phyloP scores from a whole-genome alignment of 352 stramenopile species.

The Phytophthora boehmeriae region DNA sequence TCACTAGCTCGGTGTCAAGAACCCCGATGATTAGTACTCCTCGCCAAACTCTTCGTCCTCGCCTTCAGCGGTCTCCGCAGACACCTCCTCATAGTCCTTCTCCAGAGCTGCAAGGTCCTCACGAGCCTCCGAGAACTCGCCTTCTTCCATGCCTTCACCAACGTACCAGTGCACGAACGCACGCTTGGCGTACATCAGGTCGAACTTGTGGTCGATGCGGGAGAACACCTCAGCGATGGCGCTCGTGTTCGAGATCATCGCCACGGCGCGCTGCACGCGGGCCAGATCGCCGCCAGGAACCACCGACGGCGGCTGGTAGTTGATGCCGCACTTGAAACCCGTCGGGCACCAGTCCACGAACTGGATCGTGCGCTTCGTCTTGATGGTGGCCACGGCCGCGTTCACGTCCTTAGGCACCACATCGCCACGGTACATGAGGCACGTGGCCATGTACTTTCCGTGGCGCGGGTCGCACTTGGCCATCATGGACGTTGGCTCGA shows the following conservation, averaged over 20 bases:
- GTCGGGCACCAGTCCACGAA: slow-evolving; percentile 99
- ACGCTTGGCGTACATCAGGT: slow-evolving; percentile 50
- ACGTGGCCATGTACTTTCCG: slow-evolving; percentile 99
- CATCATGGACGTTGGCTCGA: slow-evolving; percentile 99
- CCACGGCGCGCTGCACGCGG: slow-evolving; percentile 97
- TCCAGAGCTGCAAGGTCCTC: slow-evolving; percentile 87
- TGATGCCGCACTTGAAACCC: slow-evolving; percentile 99
- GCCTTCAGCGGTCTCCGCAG: slow-evolving; percentile 97
- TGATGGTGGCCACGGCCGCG: slow-evolving; percentile 96
- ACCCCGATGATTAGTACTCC: slow-evolving; percentile 74
- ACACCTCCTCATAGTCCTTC: slow-evolving; percentile 99
- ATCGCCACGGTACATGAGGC: too few species aligned
- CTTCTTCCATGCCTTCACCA: slow-evolving; percentile 99
- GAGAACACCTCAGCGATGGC: too few species aligned
- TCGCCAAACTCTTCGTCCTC: slow-evolving; percentile 95
- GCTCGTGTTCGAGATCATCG: slow-evolving; percentile 99
- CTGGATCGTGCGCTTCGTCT: slow-evolving; percentile 99
- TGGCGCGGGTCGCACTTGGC: slow-evolving; percentile 99
- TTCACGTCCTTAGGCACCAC: slow-evolving; percentile 96
- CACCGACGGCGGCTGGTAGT: slow-evolving; percentile 97
- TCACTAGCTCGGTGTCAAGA: not conserved
- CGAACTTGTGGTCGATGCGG: slow-evolving; percentile 37
- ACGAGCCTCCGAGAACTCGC: slow-evolving; percentile 99
- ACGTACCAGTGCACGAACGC: slow-evolving; percentile 99
- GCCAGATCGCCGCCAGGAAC: slow-evolving; percentile 97